A percentile compares a stretch with the other conserved stretches of the same genome.
These are phyloP conservation scores for Coleophoma crateriformis DNA, from an alignment of 2,329 filamentous ascomycete genomes.

Conservation along the genomic window DNA sequence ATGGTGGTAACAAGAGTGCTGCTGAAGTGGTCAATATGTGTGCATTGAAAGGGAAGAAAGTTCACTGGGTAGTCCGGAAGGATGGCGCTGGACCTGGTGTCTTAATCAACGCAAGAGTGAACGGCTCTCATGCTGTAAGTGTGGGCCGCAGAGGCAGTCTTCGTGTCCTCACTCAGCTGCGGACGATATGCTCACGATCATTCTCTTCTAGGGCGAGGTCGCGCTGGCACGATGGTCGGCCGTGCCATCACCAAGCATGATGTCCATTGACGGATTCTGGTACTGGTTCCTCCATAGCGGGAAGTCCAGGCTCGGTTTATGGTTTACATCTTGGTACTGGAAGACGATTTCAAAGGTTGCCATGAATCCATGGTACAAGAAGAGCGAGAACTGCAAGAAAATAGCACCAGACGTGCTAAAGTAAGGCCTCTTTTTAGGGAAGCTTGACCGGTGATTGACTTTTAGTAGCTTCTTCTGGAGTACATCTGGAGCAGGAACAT, in stretches of 20 bases:
- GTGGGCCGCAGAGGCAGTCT: not conserved
- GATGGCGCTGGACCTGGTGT: constrained; percentile 7
- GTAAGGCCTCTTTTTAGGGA: not conserved
- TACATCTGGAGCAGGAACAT: not conserved
- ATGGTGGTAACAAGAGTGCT: constrained; percentile 13
- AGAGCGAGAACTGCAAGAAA: constrained; percentile 4
- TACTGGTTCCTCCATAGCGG: constrained; percentile 9
- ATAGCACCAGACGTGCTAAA: constrained; percentile 1
- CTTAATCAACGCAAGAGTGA: constrained; percentile 3
- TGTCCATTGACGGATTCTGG: constrained; percentile 7
- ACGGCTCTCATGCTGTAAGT: constrained; percentile 3
- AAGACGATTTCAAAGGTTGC: not conserved
- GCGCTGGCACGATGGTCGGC: not conserved
- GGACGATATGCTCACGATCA: not conserved
- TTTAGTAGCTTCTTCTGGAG: constrained; percentile 3
- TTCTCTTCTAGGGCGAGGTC: not conserved
- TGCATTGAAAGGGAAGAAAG: constrained; percentile 9
- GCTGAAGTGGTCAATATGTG: constrained; percentile 8
- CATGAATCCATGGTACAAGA: constrained; percentile 44
- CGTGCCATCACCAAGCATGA: not conserved
- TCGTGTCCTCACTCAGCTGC: not conserved
- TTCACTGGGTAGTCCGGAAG: constrained; percentile 12
- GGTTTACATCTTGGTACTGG: constrained; percentile 3
- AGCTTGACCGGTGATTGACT: not conserved
- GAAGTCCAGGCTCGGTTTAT: not conserved